Evolutionary conservation across 176 grass and related monocot species (phyloP), one percentile per base, ranked within the genome.

Genomic region (Poa pratensis): DNA sequence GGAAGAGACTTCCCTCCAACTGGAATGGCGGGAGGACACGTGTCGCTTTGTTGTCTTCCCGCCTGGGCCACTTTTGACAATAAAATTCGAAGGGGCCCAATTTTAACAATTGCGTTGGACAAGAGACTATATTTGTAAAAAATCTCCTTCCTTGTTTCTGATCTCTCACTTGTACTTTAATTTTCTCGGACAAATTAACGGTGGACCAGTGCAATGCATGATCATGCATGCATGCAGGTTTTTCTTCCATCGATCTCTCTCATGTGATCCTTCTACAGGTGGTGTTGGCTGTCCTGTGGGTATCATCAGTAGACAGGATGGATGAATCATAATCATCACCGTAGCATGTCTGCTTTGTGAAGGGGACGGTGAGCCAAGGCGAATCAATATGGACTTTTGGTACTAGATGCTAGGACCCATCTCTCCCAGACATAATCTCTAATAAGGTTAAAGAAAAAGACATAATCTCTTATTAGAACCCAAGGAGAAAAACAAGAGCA

Each of bases 191-290:
- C 39, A 57, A 42, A 51, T 30, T 51, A 75, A 83, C 42, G 58
- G 28, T 87, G 27, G 74, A 18, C 48, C 66, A 67, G 65, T 49
- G 58, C 35, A 22, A 74, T 48, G 17, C 39, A 58, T 67, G 48
- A 75, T 75, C 48, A 51, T 48, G 62, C 27, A 51, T 48, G 62
- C 27, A 12, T 18, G 23, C 57, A 85, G 60, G 68, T 65, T 32
- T 65, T 76, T 81, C 83, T 32, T 82, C 83, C 28, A 62, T n/a
- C n/a, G n/a, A n/a, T 62, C 6, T 19, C 67, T 81, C 26, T 24
- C 78, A 48, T 74, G 73, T 40, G 80, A 77, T 82, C 66, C 51
- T 69, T 75, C 51, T 69, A 59, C 63, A 62, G 48, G 19, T 83
- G 62, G 45, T 13, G 39, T 3, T 77, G 5, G 57, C 5, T 69